Evolutionary conservation across 2,329 filamentous ascomycete genomes (phyloP).

Genomic region (Coniochaeta pulveracea): DNA sequence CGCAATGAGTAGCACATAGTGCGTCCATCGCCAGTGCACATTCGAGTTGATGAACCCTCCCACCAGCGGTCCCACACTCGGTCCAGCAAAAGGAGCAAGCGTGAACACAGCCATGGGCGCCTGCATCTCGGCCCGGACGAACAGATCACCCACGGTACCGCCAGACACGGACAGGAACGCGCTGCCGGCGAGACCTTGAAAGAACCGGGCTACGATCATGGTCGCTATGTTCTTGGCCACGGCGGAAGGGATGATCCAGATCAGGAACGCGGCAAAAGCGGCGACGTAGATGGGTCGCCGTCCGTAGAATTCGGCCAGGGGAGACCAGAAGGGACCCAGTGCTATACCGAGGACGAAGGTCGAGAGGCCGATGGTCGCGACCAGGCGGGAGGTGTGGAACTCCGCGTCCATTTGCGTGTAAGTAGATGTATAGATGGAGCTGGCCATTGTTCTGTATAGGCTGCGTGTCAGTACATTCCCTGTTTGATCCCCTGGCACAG

Average conservation of each 20-base stretch:
- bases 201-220: constrained; percentile 66
- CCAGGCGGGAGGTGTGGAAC: constrained; percentile 57
- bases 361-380: constrained; percentile 72
- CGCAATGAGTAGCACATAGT: constrained; percentile 81
- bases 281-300: constrained; percentile 69
- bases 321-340: constrained; percentile 53
- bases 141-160: constrained; percentile 76
- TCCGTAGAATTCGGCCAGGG: constrained; percentile 69
- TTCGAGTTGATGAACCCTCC: constrained; percentile 78
- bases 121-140: constrained; percentile 55
- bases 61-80: constrained; percentile 46
- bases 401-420: constrained; percentile 68
- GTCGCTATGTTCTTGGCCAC: constrained; percentile 74
- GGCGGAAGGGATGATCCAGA: constrained; percentile 74
- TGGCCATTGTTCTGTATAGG: constrained; percentile 66
- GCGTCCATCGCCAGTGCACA: constrained; percentile 68
- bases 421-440: constrained; percentile 79
- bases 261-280: constrained; percentile 62
- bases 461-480: constrained; percentile 5
- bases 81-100: constrained; percentile 51
- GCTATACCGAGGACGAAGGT: constrained; percentile 68
- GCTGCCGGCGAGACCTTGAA: constrained; percentile 61
- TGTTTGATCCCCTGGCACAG: constrained; percentile 1
- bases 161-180: constrained; percentile 66
- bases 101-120: constrained; percentile 78